Base-by-base conservation (phyloP, 179 eudicot species). In the Nepenthes alata region DNA sequence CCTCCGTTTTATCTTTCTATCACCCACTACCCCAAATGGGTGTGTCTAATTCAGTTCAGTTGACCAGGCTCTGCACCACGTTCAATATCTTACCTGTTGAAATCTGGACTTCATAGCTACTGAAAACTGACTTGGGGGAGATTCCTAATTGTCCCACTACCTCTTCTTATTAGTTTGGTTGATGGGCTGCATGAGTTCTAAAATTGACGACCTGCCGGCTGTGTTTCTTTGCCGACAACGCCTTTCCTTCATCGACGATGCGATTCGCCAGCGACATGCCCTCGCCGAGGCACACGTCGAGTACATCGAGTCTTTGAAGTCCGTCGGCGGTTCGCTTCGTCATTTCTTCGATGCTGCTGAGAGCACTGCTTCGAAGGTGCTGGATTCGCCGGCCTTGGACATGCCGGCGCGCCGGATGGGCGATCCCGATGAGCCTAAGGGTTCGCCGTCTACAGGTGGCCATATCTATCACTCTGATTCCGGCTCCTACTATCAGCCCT, bases 161-260 rank as follows among this genome's bases (percentile, higher is more conserved):
- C 37, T 59, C 48, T 34, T 38, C 2, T 41, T 41, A 41, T 4
- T 41, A 8, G 2, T 3, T 39, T 38, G 47, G 4, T 37, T 13
- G 10, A 91, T 93, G 98, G 98, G 98, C 16, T 93, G 98, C 39
- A 76, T 84, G 0, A 72, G 63, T 63, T 93, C 98, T 1, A 93
- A 93, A 67, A 66, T 70, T 36, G 98, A 93, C 53, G 98, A 93
- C 56, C 66, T 78, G 0, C 95, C 95, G 70, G 98, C 97, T 61
- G 88, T 93, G 7, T 67, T 57, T 0, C 76, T 89, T 1, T 93
- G 98, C 78, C 85, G 89, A 0, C 76, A 86, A 0, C 77, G 98
- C 0, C 73, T 88, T 6, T 34, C 57, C 0, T 79, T 70, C 16
- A 72, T 91, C 10, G 81, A 85, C 65, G 60, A 69, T 0, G 89